Base-by-base conservation (phyloP, 768 basidiomycete genomes). In the Lentinus brumalis region DNA sequence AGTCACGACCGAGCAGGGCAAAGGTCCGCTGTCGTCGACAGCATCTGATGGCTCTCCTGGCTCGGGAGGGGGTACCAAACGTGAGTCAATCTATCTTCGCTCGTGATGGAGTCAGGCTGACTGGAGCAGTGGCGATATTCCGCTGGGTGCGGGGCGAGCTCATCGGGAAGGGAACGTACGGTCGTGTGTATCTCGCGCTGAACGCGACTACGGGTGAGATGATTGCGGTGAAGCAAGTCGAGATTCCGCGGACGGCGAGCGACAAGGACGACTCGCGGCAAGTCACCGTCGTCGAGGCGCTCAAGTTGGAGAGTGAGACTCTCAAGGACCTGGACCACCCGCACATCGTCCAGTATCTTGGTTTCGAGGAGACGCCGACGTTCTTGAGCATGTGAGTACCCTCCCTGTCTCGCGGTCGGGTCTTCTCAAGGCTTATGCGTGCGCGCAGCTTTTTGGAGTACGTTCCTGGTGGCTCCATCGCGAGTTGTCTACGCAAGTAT, bases 171-270 rank as follows among this genome's bases (percentile, higher is more conserved):
- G 97, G 97, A 29, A 96, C 95, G 12, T 99, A 96, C 69, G 97
- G 97, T 12, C 86, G 92, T 45, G 97, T 99, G 31, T 99, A 98
- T 70, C 85, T 98, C 56, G 97, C 94, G 16, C 79, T 98, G 60
- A 98, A 98, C 72, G 94, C 92, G 35, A 95, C 93, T 3, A 96
- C 95, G 0, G 95, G 95, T 59, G 96, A 98, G 76, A 96, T 98
- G 93, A 95, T 98, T 69, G 97, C 97, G 16, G 97, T 99, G 65
- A 99, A 99, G 76, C 97, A 98, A 75, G 97, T 99, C 50, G 97
- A 98, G 73, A 84, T 96, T 59, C 96, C 97, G 1, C 86, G 86
- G 53, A 96, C 94, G 8, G 86, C 87, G 16, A 94, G 91, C 69
- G 97, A 99, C 76, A 92, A 90, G 74, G 90, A 86, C 64, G 95